Evolutionary conservation across 2,329 filamentous ascomycete species (phyloP).

Genomic region (Penicillium sp.): DNA sequence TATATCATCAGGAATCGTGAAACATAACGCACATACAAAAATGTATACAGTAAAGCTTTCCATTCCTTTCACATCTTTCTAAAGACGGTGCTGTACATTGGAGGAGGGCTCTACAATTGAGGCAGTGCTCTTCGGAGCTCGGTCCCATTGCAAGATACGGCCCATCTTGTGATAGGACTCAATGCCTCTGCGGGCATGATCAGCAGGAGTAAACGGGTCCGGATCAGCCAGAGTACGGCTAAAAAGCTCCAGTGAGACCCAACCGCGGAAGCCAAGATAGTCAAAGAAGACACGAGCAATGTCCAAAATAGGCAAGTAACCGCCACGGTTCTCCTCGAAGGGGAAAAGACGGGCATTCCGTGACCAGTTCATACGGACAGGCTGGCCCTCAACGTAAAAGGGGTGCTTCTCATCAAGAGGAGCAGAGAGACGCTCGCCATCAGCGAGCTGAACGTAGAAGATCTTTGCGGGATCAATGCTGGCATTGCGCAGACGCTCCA

Average conservation of each 20-base stretch:
- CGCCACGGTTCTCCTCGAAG: constrained; percentile 56
- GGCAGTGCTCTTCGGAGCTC: background rate
- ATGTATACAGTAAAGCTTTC: background rate
- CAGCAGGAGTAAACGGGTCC: constrained; percentile 21
- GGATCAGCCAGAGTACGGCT: constrained; percentile 23
- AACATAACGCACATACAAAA: background rate
- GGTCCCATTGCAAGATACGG: constrained; percentile 17
- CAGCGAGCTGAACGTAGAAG: constrained; percentile 71
- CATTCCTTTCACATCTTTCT: background rate
- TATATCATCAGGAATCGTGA: background rate
- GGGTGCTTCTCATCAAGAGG: constrained; percentile 49
- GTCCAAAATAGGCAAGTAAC: constrained; percentile 61
- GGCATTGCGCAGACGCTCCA: constrained; percentile 51
- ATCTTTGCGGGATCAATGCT: constrained; percentile 59
- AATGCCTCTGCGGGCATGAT: constrained; percentile 24
- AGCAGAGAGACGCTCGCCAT: constrained; percentile 58
- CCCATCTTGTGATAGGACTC: constrained; percentile 24
- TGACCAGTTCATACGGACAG: constrained; percentile 68
- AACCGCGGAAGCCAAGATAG: constrained; percentile 23
- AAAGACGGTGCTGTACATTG: constrained; percentile 22
- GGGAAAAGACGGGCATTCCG: constrained; percentile 68
- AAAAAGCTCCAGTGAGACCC: constrained; percentile 25
- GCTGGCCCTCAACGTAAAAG: constrained; percentile 55
- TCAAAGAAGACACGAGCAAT: constrained; percentile 44
- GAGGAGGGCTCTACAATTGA: constrained; percentile 6